Evolutionary conservation across 1,284 basidiomycete genomes (phyloP).

Genomic region (Irpex sp.): DNA sequence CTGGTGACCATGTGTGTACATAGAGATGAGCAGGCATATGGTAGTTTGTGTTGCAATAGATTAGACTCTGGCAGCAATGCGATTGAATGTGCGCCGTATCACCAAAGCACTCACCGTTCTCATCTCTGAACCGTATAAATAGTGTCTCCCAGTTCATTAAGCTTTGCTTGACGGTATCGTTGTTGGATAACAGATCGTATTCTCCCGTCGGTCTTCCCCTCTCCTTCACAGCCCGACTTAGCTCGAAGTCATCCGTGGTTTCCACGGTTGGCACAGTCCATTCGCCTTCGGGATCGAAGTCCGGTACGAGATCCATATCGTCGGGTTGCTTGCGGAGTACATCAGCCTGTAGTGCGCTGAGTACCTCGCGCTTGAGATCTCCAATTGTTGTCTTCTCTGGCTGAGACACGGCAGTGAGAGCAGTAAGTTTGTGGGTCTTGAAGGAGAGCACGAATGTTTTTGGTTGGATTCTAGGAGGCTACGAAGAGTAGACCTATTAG

Average conservation of each 20-base stretch:
- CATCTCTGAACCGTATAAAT: slow-evolving; percentile 61
- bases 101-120: slow-evolving; percentile 42
- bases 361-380: slow-evolving; percentile 55
- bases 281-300: slow-evolving; percentile 27
- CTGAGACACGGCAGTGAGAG: slow-evolving; percentile 54
- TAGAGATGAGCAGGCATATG: not conserved
- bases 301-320: slow-evolving; percentile 24
- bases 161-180: slow-evolving; percentile 42
- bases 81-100: not conserved
- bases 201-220: slow-evolving; percentile 42
- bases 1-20: slow-evolving; percentile 22
- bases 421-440: slow-evolving; percentile 67
- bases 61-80: not conserved
- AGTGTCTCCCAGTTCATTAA: slow-evolving; percentile 61
- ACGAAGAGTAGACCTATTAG: not conserved
- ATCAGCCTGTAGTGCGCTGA: slow-evolving; percentile 54
- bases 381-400: slow-evolving; percentile 43
- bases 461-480: slow-evolving; percentile 36
- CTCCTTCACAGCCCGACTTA: slow-evolving; percentile 51
- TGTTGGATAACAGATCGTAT: slow-evolving; percentile 50
- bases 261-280: slow-evolving; percentile 40
- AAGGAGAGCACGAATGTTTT: slow-evolving; percentile 63
- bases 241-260: slow-evolving; percentile 56
- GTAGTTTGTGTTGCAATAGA: not conserved
- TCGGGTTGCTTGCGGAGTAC: slow-evolving; percentile 25